Evolutionary conservation across 1,284 basidiomycete genomes (phyloP).

Genomic region (Boletellus dicymbophilus): DNA sequence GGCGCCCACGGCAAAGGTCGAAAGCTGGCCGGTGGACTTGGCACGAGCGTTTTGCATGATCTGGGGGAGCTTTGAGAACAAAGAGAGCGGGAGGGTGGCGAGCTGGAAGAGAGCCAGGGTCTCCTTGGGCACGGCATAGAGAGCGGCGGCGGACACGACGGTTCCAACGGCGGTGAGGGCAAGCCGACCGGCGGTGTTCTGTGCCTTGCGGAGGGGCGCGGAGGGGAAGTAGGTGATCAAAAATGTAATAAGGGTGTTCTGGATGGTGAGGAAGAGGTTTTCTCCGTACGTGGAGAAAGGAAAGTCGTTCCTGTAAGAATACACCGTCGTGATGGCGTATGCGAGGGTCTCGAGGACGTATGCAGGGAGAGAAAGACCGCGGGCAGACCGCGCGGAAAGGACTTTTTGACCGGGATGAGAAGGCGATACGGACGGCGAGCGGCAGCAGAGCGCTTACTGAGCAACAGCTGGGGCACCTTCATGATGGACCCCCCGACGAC

Average conservation of each 20-base stretch:
- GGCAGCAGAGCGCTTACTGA: slow-evolving; percentile 56
- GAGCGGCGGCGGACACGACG: slow-evolving; percentile 41
- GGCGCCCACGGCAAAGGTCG: slow-evolving; percentile 83
- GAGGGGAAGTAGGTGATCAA: slow-evolving; percentile 71
- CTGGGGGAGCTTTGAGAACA: slow-evolving; percentile 87
- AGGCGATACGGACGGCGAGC: background rate
- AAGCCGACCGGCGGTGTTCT: slow-evolving; percentile 35
- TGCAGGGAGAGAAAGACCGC: slow-evolving; percentile 80
- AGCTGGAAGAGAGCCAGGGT: slow-evolving; percentile 71
- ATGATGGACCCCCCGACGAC: slow-evolving; percentile 93
- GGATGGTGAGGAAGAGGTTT: slow-evolving; percentile 85
- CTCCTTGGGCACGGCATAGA: slow-evolving; percentile 52
- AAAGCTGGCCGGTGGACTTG: slow-evolving; percentile 86
- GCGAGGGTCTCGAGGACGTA: slow-evolving; percentile 85
- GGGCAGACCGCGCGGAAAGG: slow-evolving; percentile 67
- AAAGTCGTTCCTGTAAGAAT: slow-evolving; percentile 81
- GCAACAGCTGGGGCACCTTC: slow-evolving; percentile 89
- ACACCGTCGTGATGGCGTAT: slow-evolving; percentile 87
- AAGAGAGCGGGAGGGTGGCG: slow-evolving; percentile 79
- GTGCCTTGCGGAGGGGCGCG: slow-evolving; percentile 27
- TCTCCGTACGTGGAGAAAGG: slow-evolving; percentile 97
- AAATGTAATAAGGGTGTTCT: slow-evolving; percentile 82
- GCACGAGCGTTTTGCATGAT: slow-evolving; percentile 78
- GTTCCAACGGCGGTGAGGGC: slow-evolving; percentile 43
- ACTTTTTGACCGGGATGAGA: slow-evolving; percentile 42